Evolutionary conservation across 345 rosid species (phyloP).

Genomic region (Raphanus raphanistrum): DNA sequence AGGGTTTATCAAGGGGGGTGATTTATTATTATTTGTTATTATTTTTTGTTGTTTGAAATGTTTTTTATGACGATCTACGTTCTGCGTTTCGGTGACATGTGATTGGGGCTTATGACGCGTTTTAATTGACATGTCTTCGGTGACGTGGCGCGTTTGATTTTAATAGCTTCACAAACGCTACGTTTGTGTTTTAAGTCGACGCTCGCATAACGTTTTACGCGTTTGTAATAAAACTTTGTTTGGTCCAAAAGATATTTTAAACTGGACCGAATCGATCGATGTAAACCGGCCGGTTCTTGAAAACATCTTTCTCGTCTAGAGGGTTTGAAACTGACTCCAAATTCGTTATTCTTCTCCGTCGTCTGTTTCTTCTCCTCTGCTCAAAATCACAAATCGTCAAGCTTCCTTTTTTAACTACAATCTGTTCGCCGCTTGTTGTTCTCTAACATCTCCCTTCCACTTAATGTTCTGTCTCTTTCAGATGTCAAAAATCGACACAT

Average conservation of each 20-base stretch:
- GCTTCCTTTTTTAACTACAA: neutral
- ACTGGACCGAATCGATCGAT: neutral
- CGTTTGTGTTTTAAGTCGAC: neutral
- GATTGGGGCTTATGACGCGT: neutral
- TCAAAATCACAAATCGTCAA: constrained; percentile 14
- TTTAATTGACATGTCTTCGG: neutral
- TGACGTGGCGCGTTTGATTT: neutral
- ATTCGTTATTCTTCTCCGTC: neutral
- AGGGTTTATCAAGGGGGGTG: constrained; percentile 37
- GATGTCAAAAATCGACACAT: neutral
- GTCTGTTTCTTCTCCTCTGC: neutral
- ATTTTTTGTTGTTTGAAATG: neutral
- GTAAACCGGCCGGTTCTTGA: constrained; percentile 3
- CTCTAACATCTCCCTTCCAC: neutral
- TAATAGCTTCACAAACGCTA: neutral
- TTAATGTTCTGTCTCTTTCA: neutral
- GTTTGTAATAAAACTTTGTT: neutral
- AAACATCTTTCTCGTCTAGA: neutral
- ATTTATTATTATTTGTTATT: neutral
- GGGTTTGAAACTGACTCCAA: neutral
- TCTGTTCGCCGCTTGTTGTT: neutral
- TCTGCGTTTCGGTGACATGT: neutral
- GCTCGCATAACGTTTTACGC: neutral
- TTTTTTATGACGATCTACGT: constrained; percentile 24
- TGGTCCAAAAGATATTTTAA: neutral